Conservation (phyloP, 2,329 filamentous ascomycete species). For the Lojkania enalia region DNA sequence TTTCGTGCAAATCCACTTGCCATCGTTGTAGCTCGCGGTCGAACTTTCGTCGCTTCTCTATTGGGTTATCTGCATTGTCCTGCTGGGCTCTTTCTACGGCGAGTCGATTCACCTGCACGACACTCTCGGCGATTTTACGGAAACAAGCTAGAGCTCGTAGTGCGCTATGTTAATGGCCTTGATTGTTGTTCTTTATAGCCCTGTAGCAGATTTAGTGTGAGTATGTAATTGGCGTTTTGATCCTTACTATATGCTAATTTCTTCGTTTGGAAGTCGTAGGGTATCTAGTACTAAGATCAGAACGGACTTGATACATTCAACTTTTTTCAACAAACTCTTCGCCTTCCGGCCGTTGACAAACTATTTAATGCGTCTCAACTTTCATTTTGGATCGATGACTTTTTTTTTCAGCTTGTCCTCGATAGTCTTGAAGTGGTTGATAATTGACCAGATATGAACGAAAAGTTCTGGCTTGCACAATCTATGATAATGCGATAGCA, state of each 20-base stretch:
- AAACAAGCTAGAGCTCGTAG: constrained; percentile 13
- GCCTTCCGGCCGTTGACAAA: constrained; percentile 18
- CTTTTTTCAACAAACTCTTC: constrained; percentile 20
- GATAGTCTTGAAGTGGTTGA: constrained; percentile 12
- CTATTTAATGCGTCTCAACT: constrained; percentile 21
- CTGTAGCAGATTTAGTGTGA: too few relatives aligned
- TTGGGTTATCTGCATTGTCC: constrained; percentile 9
- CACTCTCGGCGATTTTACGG: constrained; percentile 23
- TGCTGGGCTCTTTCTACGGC: constrained; percentile 21
- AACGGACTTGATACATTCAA: constrained; percentile 24
- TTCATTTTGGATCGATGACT: constrained; percentile 4
- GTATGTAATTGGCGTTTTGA: neutral
- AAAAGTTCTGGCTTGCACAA: constrained; percentile 18
- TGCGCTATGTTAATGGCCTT: neutral
- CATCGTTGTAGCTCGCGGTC: constrained; percentile 15
- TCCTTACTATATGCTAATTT: constrained; percentile 8
- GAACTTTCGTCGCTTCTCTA: constrained; percentile 1
- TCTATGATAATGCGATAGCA: constrained; percentile 7
- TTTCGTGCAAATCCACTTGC: constrained; percentile 18
- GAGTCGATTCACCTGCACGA: constrained; percentile 19
- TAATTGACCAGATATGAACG: constrained; percentile 4
- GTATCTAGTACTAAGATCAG: constrained; percentile 18
- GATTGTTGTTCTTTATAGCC: neutral
- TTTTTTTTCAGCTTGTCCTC: constrained; percentile 16
- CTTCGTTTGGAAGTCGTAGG: constrained; percentile 19